Conservation (phyloP, 2,329 filamentous ascomycete genomes). For the Helotiales sp. region DNA sequence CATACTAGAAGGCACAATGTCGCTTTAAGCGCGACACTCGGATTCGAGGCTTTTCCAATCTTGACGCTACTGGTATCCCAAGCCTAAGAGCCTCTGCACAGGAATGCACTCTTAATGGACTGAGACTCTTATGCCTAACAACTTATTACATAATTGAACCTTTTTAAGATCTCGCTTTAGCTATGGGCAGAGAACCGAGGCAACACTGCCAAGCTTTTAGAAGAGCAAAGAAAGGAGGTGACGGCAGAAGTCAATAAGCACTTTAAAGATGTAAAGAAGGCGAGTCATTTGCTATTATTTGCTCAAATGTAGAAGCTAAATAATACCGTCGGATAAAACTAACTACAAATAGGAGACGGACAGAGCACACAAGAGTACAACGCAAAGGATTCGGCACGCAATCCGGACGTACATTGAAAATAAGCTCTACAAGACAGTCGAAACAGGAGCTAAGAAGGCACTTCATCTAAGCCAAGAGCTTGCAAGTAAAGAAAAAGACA, state of each 20-base stretch:
- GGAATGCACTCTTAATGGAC: not conserved
- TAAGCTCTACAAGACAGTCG: not conserved
- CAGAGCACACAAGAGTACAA: not conserved
- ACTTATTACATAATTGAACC: not conserved
- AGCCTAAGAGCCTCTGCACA: not conserved
- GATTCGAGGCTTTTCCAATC: slow-evolving; percentile 1
- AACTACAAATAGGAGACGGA: not conserved
- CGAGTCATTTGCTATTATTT: no score
- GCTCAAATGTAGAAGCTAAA: not conserved
- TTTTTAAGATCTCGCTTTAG: not conserved
- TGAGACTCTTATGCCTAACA: slow-evolving; percentile 2
- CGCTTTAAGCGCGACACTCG: not conserved
- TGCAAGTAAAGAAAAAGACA: not conserved
- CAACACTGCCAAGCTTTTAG: not conserved
- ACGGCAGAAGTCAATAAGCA: not conserved
- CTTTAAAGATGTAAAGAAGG: not conserved
- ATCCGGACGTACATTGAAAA: not conserved
- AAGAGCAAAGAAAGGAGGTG: not conserved
- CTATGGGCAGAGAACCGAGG: not conserved
- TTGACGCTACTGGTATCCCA: slow-evolving; percentile 6
- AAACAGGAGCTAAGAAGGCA: not conserved
- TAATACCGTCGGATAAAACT: not conserved
- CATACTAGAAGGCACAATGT: not conserved
- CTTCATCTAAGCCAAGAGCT: not conserved
- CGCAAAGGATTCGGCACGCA: not conserved